phyloP scores from a whole-genome alignment of 306 rosid species.

The Trichosanthes cucumerina region DNA sequence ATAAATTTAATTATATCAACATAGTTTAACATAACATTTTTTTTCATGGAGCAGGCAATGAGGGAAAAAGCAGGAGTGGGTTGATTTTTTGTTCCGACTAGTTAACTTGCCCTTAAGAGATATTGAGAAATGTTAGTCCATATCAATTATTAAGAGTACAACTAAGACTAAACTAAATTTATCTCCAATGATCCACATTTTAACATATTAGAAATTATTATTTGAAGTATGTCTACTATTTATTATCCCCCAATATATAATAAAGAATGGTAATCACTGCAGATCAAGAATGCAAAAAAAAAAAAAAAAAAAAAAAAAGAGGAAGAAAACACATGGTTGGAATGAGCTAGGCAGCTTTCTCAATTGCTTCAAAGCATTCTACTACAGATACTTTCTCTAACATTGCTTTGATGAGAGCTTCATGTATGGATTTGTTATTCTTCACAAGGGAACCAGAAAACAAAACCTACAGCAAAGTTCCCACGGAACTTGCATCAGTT shows the following conservation, averaged over 20 bases:
- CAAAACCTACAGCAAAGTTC: slow-evolving; percentile 38
- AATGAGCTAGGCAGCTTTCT: slow-evolving; percentile 38
- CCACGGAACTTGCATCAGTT: not conserved
- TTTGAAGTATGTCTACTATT: too few relatives aligned
- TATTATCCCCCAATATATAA: not conserved
- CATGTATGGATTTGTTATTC: slow-evolving; percentile 57
- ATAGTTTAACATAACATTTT: too few relatives aligned
- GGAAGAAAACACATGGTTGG: too few relatives aligned
- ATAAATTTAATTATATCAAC: too few relatives aligned
- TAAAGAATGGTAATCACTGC: not conserved
- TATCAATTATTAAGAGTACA: not conserved
- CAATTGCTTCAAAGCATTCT: slow-evolving; percentile 78
- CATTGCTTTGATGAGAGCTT: slow-evolving; percentile 62
- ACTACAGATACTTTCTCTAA: slow-evolving; percentile 51
- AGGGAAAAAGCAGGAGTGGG: too few relatives aligned
- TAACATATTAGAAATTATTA: not conserved
- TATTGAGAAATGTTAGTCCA: not conserved
- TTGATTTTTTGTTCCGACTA: too few relatives aligned
- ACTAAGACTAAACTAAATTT: not conserved
- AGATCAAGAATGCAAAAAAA: not conserved
- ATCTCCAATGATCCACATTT: not conserved
- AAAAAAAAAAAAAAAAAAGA: not conserved
- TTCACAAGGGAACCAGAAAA: slow-evolving; percentile 77
- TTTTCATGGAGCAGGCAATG: too few relatives aligned
- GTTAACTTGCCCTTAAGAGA: too few relatives aligned